Percentiles rank a stretch among this genome's conserved stretches.
Conservation (phyloP, 345 rosid species). For the Ceriops tagal region DNA sequence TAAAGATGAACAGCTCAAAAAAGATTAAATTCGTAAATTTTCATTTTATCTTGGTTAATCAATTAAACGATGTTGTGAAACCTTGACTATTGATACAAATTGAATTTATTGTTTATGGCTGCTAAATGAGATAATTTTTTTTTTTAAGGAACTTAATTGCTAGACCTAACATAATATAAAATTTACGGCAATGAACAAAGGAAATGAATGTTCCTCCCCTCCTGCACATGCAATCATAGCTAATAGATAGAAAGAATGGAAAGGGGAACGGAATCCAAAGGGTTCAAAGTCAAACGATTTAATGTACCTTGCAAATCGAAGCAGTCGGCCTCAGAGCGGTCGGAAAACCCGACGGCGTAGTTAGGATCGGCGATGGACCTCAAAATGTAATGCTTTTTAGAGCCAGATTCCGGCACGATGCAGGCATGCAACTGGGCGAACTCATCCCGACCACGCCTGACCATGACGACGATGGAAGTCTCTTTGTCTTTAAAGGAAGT, state of each 20-base stretch:
- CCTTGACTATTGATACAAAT: too few species aligned
- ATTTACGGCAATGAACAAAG: too few species aligned
- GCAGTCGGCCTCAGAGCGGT: conserved; percentile 82
- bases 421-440: conserved; percentile 80
- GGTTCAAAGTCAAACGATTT: not conserved
- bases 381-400: conserved; percentile 63
- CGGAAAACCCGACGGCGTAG: conserved; percentile 81
- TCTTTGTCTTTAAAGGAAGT: conserved; percentile 64
- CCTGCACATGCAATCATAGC: too few species aligned
- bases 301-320: conserved; percentile 69
- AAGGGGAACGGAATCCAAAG: not conserved
- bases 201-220: too few species aligned
- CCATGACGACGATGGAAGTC: conserved; percentile 68
- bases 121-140: too few species aligned
- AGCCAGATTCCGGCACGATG: conserved; percentile 79
- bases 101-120: too few species aligned
- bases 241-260: not conserved
- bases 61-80: too few species aligned
- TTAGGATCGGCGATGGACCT: conserved; percentile 88
- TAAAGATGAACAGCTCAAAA: too few species aligned
- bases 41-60: too few species aligned
- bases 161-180: too few species aligned
- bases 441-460: conserved; percentile 67
- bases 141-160: too few species aligned
- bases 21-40: too few species aligned